These are phyloP conservation scores for Solanum tacnaense DNA, from an alignment of 257 asterid species.

Conservation along the genomic window DNA sequence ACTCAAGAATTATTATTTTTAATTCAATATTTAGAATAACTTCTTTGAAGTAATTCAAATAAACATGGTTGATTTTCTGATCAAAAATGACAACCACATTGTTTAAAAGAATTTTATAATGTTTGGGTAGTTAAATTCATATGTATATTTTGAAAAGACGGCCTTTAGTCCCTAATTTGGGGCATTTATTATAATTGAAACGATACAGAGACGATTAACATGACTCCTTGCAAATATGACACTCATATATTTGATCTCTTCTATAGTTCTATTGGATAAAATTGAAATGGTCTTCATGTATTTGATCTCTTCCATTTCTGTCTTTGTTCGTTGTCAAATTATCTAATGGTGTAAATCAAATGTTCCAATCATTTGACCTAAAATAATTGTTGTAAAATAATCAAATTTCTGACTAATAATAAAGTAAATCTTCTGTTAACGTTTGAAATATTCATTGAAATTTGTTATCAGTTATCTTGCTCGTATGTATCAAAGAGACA, in stretches of 20 bases:
- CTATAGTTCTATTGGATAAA: too few relatives aligned
- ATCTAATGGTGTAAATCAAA: too few relatives aligned
- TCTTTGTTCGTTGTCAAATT: too few relatives aligned
- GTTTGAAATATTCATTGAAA: not conserved
- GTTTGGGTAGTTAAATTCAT: not conserved
- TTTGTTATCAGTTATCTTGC: not conserved
- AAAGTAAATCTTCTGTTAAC: not conserved
- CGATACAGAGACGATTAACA: not conserved
- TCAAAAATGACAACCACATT: not conserved
- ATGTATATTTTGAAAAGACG: not conserved
- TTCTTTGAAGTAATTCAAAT: not conserved
- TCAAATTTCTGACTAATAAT: not conserved
- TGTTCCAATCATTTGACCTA: not conserved
- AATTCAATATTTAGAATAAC: not conserved
- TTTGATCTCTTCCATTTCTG: too few relatives aligned
- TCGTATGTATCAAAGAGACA: not conserved
- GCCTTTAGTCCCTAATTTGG: not conserved
- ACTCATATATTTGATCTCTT: not conserved
- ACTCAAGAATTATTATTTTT: not conserved
- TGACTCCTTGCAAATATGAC: rapidly evolving
- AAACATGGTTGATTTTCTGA: not conserved
- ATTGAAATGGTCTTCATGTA: too few relatives aligned
- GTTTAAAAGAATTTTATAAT: not conserved
- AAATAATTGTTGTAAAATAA: not conserved
- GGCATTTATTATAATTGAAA: not conserved